phyloP scores from a whole-genome alignment of 169 alveolate genomes.

The Plasmodium yoelii region DNA sequence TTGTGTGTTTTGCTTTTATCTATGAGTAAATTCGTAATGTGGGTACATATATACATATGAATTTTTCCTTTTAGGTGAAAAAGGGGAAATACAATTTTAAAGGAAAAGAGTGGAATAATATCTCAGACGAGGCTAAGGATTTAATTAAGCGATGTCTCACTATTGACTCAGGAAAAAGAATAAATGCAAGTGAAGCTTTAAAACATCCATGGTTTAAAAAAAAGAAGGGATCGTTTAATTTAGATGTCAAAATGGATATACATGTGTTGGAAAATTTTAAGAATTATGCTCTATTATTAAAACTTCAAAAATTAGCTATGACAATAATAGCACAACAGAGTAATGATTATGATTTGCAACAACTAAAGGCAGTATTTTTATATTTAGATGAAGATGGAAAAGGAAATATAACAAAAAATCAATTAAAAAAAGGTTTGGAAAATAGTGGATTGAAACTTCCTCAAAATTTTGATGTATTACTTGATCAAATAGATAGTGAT shows the following conservation, averaged over 20 bases:
- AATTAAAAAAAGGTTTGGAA: slow-evolving; percentile 77
- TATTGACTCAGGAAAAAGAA: slow-evolving; percentile 89
- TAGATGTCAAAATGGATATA: slow-evolving; percentile 55
- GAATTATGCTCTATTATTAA: slow-evolving; percentile 47
- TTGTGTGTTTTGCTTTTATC: too few species aligned
- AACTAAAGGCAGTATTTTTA: slow-evolving; percentile 77
- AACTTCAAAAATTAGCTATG: slow-evolving; percentile 80
- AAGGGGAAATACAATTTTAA: slow-evolving; percentile 89
- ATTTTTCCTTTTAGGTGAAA: slow-evolving; percentile 76
- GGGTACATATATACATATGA: background rate
- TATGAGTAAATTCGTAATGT: background rate
- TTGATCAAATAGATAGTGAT: slow-evolving; percentile 90
- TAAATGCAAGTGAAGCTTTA: slow-evolving; percentile 88
- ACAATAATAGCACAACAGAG: slow-evolving; percentile 84
- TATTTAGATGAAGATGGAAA: slow-evolving; percentile 80
- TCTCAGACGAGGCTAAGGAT: slow-evolving; percentile 91
- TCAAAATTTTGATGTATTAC: slow-evolving; percentile 82
- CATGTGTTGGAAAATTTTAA: slow-evolving; percentile 68
- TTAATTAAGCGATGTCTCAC: slow-evolving; percentile 88
- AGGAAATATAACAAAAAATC: slow-evolving; percentile 80
- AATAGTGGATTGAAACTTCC: slow-evolving; percentile 80
- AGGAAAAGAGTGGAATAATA: slow-evolving; percentile 90
- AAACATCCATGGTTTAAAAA: slow-evolving; percentile 90
- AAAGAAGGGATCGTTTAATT: slow-evolving; percentile 16
- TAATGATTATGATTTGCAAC: slow-evolving; percentile 79